Conservation (phyloP, 768 basidiomycete species). For the Sistotremastrum suecicum region DNA sequence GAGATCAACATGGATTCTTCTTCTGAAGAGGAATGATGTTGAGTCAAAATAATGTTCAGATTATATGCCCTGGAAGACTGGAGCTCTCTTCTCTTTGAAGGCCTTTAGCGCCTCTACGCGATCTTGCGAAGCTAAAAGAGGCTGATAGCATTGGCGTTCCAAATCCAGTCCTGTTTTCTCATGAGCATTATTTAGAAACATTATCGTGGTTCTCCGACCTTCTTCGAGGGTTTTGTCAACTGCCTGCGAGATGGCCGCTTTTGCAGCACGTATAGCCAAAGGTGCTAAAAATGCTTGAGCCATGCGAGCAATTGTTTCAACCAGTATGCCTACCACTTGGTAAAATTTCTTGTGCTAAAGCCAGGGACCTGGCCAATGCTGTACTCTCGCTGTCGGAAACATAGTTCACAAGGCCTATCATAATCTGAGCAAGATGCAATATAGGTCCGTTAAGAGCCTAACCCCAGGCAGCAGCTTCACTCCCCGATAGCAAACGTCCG, state of each 20-base stretch:
- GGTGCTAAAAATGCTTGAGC: slow-evolving; percentile 41
- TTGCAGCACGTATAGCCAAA: slow-evolving; percentile 76
- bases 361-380: slow-evolving; percentile 57
- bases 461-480: slow-evolving; percentile 65
- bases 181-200: background rate
- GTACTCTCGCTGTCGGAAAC: slow-evolving; percentile 44
- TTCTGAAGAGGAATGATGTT: slow-evolving; percentile 37
- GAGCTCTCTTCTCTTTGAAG: slow-evolving; percentile 71
- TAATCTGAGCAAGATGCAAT: slow-evolving; percentile 4
- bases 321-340: slow-evolving; percentile 40
- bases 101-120: slow-evolving; percentile 74
- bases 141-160: slow-evolving; percentile 75
- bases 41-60: background rate
- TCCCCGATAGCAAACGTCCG: slow-evolving; percentile 49
- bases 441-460: slow-evolving; percentile 5
- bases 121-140: slow-evolving; percentile 60
- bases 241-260: slow-evolving; percentile 70
- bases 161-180: slow-evolving; percentile 65
- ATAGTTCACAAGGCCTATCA: slow-evolving; percentile 70
- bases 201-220: slow-evolving; percentile 24
- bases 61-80: slow-evolving; percentile 72
- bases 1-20: slow-evolving; percentile 68
- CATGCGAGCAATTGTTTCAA: background rate
- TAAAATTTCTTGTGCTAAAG: slow-evolving; percentile 52
- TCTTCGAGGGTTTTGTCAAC: slow-evolving; percentile 67